Conservation (phyloP, 2,329 filamentous ascomycete genomes). For the Fusarium avenaceum region DNA sequence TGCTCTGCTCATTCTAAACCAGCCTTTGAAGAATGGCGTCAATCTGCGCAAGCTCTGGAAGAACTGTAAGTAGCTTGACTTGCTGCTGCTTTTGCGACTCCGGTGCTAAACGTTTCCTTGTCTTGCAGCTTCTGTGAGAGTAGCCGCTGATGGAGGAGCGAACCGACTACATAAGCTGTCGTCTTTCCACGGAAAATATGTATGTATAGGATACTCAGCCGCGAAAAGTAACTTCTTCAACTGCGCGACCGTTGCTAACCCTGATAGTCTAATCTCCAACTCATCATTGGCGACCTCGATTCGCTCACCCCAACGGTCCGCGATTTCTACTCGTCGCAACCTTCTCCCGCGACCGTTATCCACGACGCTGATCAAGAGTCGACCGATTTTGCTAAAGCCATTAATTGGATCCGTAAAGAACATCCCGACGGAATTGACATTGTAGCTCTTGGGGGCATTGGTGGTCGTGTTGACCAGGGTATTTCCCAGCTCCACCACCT, state of each 20-base stretch:
- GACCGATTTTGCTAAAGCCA: constrained; percentile 92
- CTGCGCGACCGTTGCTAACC: constrained; percentile 12
- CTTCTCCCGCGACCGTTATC: constrained; percentile 69
- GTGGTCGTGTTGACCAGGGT: constrained; percentile 92
- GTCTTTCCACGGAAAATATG: constrained; percentile 59
- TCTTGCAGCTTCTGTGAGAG: constrained; percentile 69
- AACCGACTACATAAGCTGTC: constrained; percentile 75
- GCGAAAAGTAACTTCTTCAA: background rate
- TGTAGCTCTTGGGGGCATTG: constrained; percentile 86
- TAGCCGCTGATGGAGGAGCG: constrained; percentile 93
- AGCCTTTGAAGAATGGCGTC: constrained; percentile 61
- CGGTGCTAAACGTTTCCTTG: constrained; percentile 32
- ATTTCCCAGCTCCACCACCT: constrained; percentile 91
- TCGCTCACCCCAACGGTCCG: constrained; percentile 76
- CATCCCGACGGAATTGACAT: constrained; percentile 67
- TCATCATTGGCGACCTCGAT: constrained; percentile 92
- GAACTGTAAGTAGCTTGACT: constrained; percentile 57
- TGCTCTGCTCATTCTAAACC: constrained; percentile 66
- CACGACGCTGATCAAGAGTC: constrained; percentile 84
- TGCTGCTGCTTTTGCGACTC: background rate
- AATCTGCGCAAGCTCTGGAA: constrained; percentile 65
- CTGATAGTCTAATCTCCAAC: constrained; percentile 70
- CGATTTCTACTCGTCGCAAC: constrained; percentile 73
- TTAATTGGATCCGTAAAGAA: constrained; percentile 67
- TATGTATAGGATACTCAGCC: constrained; percentile 48